Evolutionary conservation across 331 rosid species (phyloP).

Genomic region (Telfairia occidentalis): DNA sequence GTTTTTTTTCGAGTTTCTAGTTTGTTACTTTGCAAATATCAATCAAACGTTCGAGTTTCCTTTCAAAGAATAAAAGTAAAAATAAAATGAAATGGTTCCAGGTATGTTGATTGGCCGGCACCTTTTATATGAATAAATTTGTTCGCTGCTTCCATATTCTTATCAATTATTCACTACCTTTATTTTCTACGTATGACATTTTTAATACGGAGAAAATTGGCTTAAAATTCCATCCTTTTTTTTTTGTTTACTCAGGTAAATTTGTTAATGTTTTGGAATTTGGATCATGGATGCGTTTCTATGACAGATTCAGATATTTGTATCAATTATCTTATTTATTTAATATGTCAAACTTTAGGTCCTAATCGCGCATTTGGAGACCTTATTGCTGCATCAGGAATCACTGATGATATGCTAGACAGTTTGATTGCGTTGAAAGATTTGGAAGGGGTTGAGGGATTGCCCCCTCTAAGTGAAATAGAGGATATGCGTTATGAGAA

Average conservation of each 20-base stretch:
- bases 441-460: slow-evolving; percentile 65
- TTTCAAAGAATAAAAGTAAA: not conserved
- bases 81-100: not conserved
- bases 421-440: slow-evolving; percentile 79
- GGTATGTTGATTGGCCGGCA: not conserved
- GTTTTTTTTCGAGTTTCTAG: not conserved
- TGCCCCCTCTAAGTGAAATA: slow-evolving; percentile 69
- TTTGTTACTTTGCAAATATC: not conserved
- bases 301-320: not conserved
- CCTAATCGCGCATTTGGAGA: slow-evolving; percentile 82
- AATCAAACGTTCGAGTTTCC: not conserved
- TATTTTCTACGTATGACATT: not conserved
- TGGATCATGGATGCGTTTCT: not conserved
- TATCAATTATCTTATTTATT: not conserved
- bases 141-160: not conserved
- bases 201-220: not conserved
- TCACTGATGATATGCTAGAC: slow-evolving; percentile 86
- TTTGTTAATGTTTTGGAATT: not conserved
- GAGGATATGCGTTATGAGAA: slow-evolving; percentile 69
- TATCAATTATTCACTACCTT: not conserved
- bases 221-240: not conserved
- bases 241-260: not conserved
- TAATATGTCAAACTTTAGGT: slow-evolving; percentile 32
- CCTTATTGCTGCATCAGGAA: slow-evolving; percentile 77
- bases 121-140: not conserved